Base-by-base conservation (phyloP, 805 yeast species). In the Starmerella apicola region DNA sequence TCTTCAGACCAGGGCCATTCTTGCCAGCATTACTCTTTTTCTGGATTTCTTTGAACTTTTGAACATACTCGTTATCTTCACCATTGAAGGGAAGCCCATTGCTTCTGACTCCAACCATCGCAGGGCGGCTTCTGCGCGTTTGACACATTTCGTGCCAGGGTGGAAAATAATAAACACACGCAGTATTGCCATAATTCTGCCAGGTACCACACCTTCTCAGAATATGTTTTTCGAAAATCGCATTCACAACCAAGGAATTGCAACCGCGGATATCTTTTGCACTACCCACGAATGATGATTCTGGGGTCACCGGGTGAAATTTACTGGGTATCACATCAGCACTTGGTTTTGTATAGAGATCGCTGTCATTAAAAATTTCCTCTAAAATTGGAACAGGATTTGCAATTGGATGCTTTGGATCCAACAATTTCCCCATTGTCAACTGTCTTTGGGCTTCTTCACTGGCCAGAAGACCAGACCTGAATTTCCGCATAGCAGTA, bases 91-190 rank as follows among this genome's bases (percentile, higher is more conserved):
- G 36, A 3, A 5, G 30, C 12, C 51, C 51, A 2, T 19, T 21
- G 13, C 37, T 24, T 9, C 40, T 43, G 6, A 45, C 12, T 1
- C 44, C 41, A 4, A 30, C 42, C 20, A 51, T 16, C 2, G 51
- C 45, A 1, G 55, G 55, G 21, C 55, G 44, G 16, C 52, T 46
- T 9, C 35, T 40, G 7, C 55, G 42, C n/a, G 41, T 50, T 17
- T 38, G 43, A 3, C 51, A 48, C 3, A 48, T 20, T 1, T 49
- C 45, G 38, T 51, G 55, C 55, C 53, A 51, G 7, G 55, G 51
- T 5, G 55, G 55, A 25, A 48, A 42, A 26, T 39, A 51, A 19
- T 18, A 38, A 5, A 40, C 24, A 6, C 34, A 16, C 13, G 30
- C 34, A 6, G 34, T 12, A 4, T 20, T 13, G 4, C 29, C 22